phyloP scores from a whole-genome alignment of 2,329 filamentous ascomycete species.

The Waltergamsia citrina region DNA sequence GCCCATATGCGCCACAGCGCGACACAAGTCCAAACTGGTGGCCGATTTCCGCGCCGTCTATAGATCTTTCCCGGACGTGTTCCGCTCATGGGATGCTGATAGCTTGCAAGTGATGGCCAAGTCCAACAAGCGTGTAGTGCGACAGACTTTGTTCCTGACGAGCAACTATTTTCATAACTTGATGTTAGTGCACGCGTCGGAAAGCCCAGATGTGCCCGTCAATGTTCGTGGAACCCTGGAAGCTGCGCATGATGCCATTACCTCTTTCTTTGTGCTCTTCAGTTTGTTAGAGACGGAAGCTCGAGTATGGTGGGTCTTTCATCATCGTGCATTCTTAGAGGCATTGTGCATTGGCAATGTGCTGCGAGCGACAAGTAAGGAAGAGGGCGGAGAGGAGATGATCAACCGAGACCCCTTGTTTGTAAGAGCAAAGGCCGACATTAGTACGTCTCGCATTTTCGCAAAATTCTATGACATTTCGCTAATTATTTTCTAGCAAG shows the following conservation, averaged over 20 bases:
- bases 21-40: conserved; percentile 62
- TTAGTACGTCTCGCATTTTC: conserved; percentile 29
- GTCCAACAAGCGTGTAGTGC: conserved; percentile 55
- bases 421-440: conserved; percentile 49
- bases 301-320: conserved; percentile 77
- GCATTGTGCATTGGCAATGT: conserved; percentile 58
- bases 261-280: conserved; percentile 66
- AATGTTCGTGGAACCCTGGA: conserved; percentile 64
- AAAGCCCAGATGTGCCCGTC: conserved; percentile 52
- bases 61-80: conserved; percentile 60
- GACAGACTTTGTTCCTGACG: conserved; percentile 70
- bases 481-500: conserved; percentile 5
- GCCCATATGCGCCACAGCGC: conserved; percentile 58
- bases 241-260: conserved; percentile 66
- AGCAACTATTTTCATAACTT: conserved; percentile 78
- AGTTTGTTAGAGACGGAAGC: conserved; percentile 60
- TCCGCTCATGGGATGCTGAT: conserved; percentile 58
- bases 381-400: conserved; percentile 34
- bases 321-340: conserved; percentile 72
- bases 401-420: conserved; percentile 46
- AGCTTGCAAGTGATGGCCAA: conserved; percentile 47
- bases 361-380: conserved; percentile 33
- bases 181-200: conserved; percentile 68
- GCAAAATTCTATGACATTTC: conserved; percentile 4
- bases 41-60: conserved; percentile 63